Conservation (phyloP, 345 rosid genomes). For the Gossypium raimondii region DNA sequence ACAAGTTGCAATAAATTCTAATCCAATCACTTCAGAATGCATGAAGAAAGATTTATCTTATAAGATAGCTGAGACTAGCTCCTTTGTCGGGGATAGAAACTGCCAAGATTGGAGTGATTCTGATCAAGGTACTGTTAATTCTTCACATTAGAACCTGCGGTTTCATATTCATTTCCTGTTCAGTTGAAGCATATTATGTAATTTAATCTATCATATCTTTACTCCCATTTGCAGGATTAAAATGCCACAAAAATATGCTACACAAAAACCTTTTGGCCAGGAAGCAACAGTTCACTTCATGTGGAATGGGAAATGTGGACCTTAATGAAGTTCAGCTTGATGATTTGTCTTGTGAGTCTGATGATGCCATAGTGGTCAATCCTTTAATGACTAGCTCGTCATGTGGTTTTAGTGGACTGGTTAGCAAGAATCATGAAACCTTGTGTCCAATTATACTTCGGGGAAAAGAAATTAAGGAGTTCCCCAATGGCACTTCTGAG, state of each 20-base stretch:
- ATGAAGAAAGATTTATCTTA: slow-evolving; percentile 19
- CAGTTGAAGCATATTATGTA: slow-evolving; percentile 2
- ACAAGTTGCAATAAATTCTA: slow-evolving; percentile 16
- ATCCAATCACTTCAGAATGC: slow-evolving; percentile 19
- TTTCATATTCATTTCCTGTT: background rate
- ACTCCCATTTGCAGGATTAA: slow-evolving; percentile 25
- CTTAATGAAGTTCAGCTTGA: slow-evolving; percentile 38
- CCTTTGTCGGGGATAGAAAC: slow-evolving; percentile 17
- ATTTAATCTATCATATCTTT: slow-evolving; percentile 5
- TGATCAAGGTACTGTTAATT: slow-evolving; percentile 24
- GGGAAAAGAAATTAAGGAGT: background rate
- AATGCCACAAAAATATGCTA: slow-evolving; percentile 9
- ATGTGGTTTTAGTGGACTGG: slow-evolving; percentile 8
- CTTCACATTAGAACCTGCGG: background rate
- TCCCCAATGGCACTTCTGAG: slow-evolving; percentile 6
- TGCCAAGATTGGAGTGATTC: slow-evolving; percentile 20
- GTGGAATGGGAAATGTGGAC: slow-evolving; percentile 24
- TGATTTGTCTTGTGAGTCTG: slow-evolving; percentile 25
- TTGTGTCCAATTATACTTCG: background rate
- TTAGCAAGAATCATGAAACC: slow-evolving; percentile 12
- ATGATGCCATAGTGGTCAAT: slow-evolving; percentile 17
- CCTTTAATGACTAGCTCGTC: slow-evolving; percentile 22
- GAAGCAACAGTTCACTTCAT: slow-evolving; percentile 18
- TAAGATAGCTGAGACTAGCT: slow-evolving; percentile 19
- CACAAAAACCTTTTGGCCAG: slow-evolving; percentile 11